Percentiles rank a stretch among this genome's conserved stretches.
These are phyloP conservation scores for Rubus parviflorus DNA, from an alignment of 306 rosid species.

Conservation along the genomic window DNA sequence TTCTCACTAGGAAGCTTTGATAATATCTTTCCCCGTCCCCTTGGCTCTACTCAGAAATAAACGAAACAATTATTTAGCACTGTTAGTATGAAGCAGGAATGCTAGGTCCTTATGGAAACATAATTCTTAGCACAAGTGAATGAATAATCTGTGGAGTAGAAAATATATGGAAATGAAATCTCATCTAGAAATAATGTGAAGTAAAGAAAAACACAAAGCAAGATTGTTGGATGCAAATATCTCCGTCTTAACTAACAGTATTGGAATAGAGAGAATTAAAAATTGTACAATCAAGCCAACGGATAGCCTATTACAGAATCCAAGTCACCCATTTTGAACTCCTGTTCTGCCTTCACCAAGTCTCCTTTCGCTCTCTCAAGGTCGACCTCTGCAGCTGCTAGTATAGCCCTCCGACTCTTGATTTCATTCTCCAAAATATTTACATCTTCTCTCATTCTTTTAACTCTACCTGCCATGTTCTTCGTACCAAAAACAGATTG, in stretches of 20 bases:
- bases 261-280: background rate
- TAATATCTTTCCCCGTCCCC: too few relatives aligned
- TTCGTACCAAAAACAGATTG: background rate
- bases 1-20: too few relatives aligned
- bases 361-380: background rate
- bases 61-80: too few relatives aligned
- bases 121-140: too few relatives aligned
- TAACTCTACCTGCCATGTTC: background rate
- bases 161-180: too few relatives aligned
- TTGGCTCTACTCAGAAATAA: too few relatives aligned
- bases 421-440: background rate
- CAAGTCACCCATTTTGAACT: background rate
- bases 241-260: background rate
- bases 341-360: background rate
- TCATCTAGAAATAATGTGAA: too few relatives aligned
- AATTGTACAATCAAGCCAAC: background rate
- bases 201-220: background rate
- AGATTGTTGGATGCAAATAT: background rate
- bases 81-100: too few relatives aligned
- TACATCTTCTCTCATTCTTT: background rate
- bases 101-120: too few relatives aligned
- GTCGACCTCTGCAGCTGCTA: background rate
- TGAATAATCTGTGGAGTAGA: too few relatives aligned
- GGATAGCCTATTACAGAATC: background rate
- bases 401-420: background rate